Base-by-base conservation (phyloP, 1,284 basidiomycete genomes). In the Calocybe gambosa region DNA sequence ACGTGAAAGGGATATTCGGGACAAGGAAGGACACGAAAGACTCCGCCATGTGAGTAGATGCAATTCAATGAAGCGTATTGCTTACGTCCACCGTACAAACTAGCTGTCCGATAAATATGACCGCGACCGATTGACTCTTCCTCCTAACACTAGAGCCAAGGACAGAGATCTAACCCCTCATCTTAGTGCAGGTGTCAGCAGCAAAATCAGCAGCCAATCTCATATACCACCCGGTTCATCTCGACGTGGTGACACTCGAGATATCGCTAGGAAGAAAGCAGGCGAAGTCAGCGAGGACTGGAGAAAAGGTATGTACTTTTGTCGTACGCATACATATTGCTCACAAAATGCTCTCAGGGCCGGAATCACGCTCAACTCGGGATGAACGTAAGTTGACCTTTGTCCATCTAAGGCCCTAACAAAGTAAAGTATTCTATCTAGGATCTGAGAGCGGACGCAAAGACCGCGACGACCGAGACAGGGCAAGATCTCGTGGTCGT, bases 51-150 rank as follows among this genome's bases (percentile, higher is more conserved):
- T 82, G 55, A 62, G 85, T 68, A 20, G 33, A 44, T 23, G 26
- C 3, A 43, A 29, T 28, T 36, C 50, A 8, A 43, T 45, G 44
- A 39, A 41, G 43, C 40, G 43, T 25, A 40, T 41, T 34, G 49
- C 28, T 38, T 13, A 19, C 45, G 42, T 19, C 21, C 39, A 23
- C 6, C 16, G 10, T 20, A 23, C 49, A 31, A 35, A 10, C 3
- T 51, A 90, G 86, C 71, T 89, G 18, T 89, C 88, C 18, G 87
- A 89, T 63, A 89, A 87, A 63, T 89, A 84, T 59, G 86, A 90
- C 66, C 82, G 89, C 36, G 88, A 90, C 58, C 81, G 85, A 31
- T 73, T 85, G 38, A 77, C 76, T 35, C 66, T 78, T 47, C 77
- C 57, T 59, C 68, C 61, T 50, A 64, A 62, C 54, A 70, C 67